phyloP scores from a whole-genome alignment of 148 eudicot genomes.

The Hydrangea macrophylla region DNA sequence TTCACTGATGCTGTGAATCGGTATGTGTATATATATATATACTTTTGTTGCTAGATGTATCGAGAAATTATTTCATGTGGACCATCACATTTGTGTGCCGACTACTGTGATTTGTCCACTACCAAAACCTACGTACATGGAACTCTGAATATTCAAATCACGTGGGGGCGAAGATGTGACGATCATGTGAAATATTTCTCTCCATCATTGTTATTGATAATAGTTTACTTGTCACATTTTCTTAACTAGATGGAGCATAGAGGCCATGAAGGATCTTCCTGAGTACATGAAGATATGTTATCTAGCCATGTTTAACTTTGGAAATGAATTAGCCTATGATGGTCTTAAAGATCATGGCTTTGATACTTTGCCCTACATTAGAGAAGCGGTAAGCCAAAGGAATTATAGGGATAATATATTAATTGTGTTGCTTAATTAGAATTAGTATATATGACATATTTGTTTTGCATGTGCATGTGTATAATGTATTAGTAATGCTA shows the following conservation, averaged over 20 bases:
- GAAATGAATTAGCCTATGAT: constrained; percentile 16
- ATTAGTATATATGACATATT: too few relatives aligned
- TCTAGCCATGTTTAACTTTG: constrained; percentile 15
- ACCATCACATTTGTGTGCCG: not conserved
- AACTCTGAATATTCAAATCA: too few relatives aligned
- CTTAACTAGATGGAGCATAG: constrained; percentile 2
- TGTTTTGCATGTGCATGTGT: too few relatives aligned
- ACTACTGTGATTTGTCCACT: too few relatives aligned
- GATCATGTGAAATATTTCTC: too few relatives aligned
- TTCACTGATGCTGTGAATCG: constrained; percentile 17
- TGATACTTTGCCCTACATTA: not conserved
- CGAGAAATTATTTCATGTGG: too few relatives aligned
- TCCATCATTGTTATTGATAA: too few relatives aligned
- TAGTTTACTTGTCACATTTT: not conserved
- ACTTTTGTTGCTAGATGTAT: not conserved
- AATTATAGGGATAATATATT: too few relatives aligned
- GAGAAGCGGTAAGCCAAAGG: constrained; percentile 12
- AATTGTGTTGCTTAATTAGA: too few relatives aligned
- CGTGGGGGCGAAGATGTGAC: too few relatives aligned
- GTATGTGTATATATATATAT: not conserved
- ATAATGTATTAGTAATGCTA: too few relatives aligned
- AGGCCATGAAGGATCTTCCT: constrained; percentile 9
- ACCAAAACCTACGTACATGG: too few relatives aligned
- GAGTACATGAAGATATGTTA: constrained; percentile 20
- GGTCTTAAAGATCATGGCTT: constrained; percentile 9